phyloP scores from a whole-genome alignment of 371 early-diverging fungal genomes.

The Rozella allomycis region DNA sequence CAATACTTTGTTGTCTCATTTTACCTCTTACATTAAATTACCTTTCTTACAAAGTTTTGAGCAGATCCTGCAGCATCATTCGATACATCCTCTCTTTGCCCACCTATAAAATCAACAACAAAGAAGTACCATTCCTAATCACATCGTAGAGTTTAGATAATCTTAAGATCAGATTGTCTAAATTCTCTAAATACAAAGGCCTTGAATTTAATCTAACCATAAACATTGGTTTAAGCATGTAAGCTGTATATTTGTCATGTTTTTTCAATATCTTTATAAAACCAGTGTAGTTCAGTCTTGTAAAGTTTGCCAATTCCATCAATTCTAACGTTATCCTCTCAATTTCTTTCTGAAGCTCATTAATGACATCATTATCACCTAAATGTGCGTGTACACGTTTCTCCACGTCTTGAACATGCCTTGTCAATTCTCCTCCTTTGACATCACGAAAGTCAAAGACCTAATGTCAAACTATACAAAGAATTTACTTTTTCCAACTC shows the following conservation, averaged over 20 bases:
- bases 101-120: too few species aligned
- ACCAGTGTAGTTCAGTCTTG: constrained; percentile 84
- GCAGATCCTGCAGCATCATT: constrained; percentile 36
- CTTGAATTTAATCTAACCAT: constrained; percentile 60
- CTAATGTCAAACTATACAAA: constrained; percentile 9
- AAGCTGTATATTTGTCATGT: constrained; percentile 81
- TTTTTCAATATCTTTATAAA: constrained; percentile 92
- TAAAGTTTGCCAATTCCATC: constrained; percentile 69
- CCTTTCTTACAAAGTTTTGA: constrained; percentile 58
- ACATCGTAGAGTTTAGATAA: constrained; percentile 69
- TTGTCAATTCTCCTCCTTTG: constrained; percentile 65
- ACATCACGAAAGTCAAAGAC: constrained; percentile 69
- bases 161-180: constrained; percentile 65
- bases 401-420: constrained; percentile 51
- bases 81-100: constrained; percentile 37
- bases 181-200: constrained; percentile 74
- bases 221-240: constrained; percentile 61
- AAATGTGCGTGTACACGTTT: constrained; percentile 33
- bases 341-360: constrained; percentile 44
- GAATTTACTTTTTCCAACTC: constrained; percentile 74
- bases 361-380: constrained; percentile 26
- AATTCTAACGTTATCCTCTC: constrained; percentile 62
- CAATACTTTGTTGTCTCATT: constrained; percentile 68
- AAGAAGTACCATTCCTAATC: constrained; percentile 63
- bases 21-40: too few species aligned